Percentiles rank a stretch among this genome's conserved stretches.
These are phyloP conservation scores for Trichosporon sp. DNA, from an alignment of 1,284 basidiomycete species.

Conservation along the genomic window DNA sequence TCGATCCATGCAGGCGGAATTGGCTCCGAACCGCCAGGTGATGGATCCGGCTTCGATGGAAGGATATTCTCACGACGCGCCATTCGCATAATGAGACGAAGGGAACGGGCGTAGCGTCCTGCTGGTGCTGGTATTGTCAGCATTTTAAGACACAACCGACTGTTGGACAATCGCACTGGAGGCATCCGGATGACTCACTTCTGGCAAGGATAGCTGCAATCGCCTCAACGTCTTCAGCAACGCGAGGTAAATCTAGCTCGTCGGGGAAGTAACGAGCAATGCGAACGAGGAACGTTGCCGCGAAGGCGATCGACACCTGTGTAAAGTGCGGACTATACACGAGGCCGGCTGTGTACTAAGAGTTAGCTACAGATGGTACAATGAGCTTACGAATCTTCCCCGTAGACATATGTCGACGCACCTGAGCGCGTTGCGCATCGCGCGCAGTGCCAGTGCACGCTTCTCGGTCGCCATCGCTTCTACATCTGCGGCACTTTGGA, in stretches of 20 bases:
- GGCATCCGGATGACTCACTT: slow-evolving; percentile 56
- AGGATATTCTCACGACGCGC: slow-evolving; percentile 55
- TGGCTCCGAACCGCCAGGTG: not conserved
- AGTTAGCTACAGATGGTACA: slow-evolving; percentile 16
- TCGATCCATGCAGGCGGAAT: not conserved
- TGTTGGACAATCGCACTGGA: not conserved
- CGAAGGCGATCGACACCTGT: slow-evolving; percentile 55
- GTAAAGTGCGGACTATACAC: slow-evolving; percentile 56
- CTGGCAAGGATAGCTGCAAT: slow-evolving; percentile 63
- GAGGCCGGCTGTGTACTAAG: slow-evolving; percentile 71
- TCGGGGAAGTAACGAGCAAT: slow-evolving; percentile 73
- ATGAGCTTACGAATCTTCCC: slow-evolving; percentile 9
- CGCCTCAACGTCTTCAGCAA: slow-evolving; percentile 65
- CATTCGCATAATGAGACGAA: slow-evolving; percentile 73
- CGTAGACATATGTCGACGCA: slow-evolving; percentile 23
- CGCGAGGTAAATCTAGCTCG: slow-evolving; percentile 65
- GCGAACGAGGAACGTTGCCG: slow-evolving; percentile 74
- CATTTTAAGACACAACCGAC: not conserved
- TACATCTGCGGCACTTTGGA: slow-evolving; percentile 22
- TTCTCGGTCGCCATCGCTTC: slow-evolving; percentile 22
- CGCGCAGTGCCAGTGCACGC: slow-evolving; percentile 24
- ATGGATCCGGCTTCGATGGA: not conserved
- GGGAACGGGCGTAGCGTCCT: slow-evolving; percentile 72
- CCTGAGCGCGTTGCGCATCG: slow-evolving; percentile 25
- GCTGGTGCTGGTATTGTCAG: slow-evolving; percentile 59